Evolutionary conservation across 768 basidiomycete species (phyloP).

Genomic region (button mushroom (Agaricus bisporus)): DNA sequence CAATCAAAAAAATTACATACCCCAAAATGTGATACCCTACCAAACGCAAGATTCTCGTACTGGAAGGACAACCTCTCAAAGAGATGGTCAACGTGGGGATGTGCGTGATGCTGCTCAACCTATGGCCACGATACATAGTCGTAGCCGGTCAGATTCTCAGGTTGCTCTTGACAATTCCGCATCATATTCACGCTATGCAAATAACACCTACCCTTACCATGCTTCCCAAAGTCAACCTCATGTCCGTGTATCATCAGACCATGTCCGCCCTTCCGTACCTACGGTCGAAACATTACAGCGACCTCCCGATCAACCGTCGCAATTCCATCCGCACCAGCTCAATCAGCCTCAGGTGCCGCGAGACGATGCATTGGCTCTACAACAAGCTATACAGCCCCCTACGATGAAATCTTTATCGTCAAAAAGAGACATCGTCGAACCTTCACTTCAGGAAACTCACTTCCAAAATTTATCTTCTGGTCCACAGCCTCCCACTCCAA

Average conservation of each 20-base stretch:
- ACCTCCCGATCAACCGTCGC: slow-evolving; percentile 1
- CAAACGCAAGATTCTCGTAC: background rate
- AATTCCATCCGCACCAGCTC: background rate
- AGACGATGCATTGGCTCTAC: background rate
- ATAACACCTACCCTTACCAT: background rate
- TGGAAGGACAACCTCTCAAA: slow-evolving; percentile 3
- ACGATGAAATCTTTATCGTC: slow-evolving; percentile 4
- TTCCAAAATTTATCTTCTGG: background rate
- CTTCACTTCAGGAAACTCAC: slow-evolving; percentile 1
- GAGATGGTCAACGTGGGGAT: background rate
- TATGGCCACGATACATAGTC: slow-evolving; percentile 1
- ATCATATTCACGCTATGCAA: background rate
- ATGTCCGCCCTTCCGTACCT: background rate
- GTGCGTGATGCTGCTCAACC: background rate
- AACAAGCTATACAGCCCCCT: background rate
- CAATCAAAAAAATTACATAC: background rate
- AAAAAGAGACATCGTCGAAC: background rate
- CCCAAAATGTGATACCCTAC: background rate
- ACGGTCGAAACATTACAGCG: background rate
- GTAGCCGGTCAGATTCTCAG: slow-evolving; percentile 6
- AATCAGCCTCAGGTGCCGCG: background rate
- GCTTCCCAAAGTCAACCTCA: background rate
- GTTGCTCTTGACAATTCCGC: background rate
- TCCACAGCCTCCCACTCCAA: slow-evolving; percentile 2
- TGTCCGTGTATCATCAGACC: background rate